A percentile compares a stretch with the other conserved stretches of the same genome.
phyloP scores from a whole-genome alignment of 2,329 filamentous ascomycete species.

The Phaeophleospora eucalypticola region DNA sequence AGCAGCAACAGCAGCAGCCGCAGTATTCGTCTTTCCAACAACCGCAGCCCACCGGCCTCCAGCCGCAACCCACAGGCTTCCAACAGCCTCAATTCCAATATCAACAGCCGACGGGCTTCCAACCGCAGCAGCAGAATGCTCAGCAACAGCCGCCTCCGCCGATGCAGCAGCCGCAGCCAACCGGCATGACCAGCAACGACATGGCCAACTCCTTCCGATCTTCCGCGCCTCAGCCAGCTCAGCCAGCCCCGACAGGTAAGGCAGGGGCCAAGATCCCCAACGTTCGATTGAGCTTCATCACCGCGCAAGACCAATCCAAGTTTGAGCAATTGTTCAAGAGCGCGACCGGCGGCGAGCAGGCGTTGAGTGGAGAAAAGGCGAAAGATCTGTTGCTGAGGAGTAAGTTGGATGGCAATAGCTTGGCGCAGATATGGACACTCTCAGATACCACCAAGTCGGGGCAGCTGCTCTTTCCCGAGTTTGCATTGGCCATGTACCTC shows the following conservation, averaged over 20 bases:
- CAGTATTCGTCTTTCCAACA: conserved; percentile 39
- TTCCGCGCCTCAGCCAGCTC: conserved; percentile 49
- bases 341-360: conserved; percentile 76
- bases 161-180: conserved; percentile 51
- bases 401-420: conserved; percentile 76
- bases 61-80: conserved; percentile 51
- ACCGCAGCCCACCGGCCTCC: conserved; percentile 50
- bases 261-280: conserved; percentile 80
- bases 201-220: conserved; percentile 61
- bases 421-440: conserved; percentile 93
- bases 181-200: conserved; percentile 59
- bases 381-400: conserved; percentile 85
- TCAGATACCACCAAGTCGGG: conserved; percentile 95
- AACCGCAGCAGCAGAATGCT: conserved; percentile 42
- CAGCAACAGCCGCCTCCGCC: conserved; percentile 37
- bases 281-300: conserved; percentile 93
- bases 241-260: conserved; percentile 56
- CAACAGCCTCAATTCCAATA: conserved; percentile 34
- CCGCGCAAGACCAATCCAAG: conserved; percentile 87
- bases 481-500: conserved; percentile 95
- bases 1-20: conserved; percentile 31
- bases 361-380: conserved; percentile 87
- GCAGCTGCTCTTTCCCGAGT: conserved; percentile 94
- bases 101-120: conserved; percentile 38
- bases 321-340: conserved; percentile 98